These are phyloP conservation scores for Prunus kanzakura DNA, from an alignment of 306 rosid genomes.

Conservation along the genomic window DNA sequence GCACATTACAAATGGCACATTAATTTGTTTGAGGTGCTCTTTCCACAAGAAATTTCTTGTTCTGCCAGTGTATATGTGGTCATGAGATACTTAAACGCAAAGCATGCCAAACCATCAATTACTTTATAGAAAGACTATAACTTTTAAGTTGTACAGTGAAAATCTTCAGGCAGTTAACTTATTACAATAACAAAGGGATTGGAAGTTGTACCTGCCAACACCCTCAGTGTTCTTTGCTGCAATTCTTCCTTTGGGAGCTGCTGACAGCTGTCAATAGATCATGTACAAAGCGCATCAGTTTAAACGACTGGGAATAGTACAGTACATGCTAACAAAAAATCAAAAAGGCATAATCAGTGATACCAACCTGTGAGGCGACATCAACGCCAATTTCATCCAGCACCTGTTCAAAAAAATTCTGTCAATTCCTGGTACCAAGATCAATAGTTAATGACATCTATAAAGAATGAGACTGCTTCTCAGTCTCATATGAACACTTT, in stretches of 20 bases:
- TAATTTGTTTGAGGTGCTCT: background rate
- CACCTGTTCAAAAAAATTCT: conserved; percentile 53
- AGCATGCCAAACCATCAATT: background rate
- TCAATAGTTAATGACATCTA: conserved; percentile 17
- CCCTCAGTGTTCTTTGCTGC: conserved; percentile 62
- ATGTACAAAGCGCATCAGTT: conserved; percentile 38
- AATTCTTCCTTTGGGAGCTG: conserved; percentile 94
- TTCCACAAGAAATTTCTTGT: background rate
- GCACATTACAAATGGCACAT: background rate
- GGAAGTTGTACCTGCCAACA: conserved; percentile 60
- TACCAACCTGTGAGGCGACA: conserved; percentile 86
- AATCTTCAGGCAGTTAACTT: background rate
- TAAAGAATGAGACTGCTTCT: background rate
- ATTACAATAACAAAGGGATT: background rate
- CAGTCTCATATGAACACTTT: background rate
- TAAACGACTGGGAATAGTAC: conserved; percentile 15
- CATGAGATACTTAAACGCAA: background rate
- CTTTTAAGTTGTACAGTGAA: background rate
- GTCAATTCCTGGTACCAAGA: conserved; percentile 25
- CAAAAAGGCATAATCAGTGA: conserved; percentile 11
- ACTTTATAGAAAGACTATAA: background rate
- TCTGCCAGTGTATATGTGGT: background rate
- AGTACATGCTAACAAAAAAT: background rate
- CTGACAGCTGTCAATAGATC: conserved; percentile 62
- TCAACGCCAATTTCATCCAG: conserved; percentile 97